phyloP scores from a whole-genome alignment of 129 eudicot genomes.

The Flaveria linearis region DNA sequence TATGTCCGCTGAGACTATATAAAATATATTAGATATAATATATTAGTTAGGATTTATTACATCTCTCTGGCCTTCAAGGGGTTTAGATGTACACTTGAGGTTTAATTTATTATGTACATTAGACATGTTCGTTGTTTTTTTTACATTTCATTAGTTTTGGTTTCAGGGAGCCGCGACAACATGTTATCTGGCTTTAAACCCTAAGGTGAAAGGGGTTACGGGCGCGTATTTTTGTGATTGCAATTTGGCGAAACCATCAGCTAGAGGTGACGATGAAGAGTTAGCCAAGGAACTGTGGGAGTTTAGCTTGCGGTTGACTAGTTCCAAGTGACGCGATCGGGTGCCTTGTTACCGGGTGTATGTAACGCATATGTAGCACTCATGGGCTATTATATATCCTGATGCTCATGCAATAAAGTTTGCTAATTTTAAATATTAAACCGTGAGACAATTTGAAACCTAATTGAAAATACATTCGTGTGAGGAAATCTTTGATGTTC shows the following conservation, averaged over 20 bases:
- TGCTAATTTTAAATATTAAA: too few species aligned
- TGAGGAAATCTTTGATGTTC: too few species aligned
- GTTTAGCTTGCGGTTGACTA: constrained; percentile 28
- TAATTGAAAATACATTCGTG: too few species aligned
- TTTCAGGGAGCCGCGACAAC: constrained; percentile 35
- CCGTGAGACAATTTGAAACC: too few species aligned
- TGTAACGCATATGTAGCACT: not conserved
- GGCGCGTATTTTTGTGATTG: constrained; percentile 30
- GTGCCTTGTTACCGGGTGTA: not conserved
- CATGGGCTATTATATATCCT: not conserved
- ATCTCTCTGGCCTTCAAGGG: too few species aligned
- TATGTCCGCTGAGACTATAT: too few species aligned
- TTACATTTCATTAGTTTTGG: not conserved
- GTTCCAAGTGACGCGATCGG: constrained; percentile 7
- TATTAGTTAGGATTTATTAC: too few species aligned
- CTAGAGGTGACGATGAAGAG: constrained; percentile 18
- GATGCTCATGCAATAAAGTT: not conserved
- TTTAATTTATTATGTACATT: not conserved
- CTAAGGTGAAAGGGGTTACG: constrained; percentile 25
- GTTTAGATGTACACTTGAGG: not conserved
- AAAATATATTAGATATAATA: too few species aligned
- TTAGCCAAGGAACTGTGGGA: constrained; percentile 35
- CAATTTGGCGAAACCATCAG: constrained; percentile 28
- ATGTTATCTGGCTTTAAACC: constrained; percentile 29
- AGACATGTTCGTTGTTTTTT: not conserved